Conservation (phyloP, 495 filamentous ascomycete genomes). For the Xylaria flabelliformis region DNA sequence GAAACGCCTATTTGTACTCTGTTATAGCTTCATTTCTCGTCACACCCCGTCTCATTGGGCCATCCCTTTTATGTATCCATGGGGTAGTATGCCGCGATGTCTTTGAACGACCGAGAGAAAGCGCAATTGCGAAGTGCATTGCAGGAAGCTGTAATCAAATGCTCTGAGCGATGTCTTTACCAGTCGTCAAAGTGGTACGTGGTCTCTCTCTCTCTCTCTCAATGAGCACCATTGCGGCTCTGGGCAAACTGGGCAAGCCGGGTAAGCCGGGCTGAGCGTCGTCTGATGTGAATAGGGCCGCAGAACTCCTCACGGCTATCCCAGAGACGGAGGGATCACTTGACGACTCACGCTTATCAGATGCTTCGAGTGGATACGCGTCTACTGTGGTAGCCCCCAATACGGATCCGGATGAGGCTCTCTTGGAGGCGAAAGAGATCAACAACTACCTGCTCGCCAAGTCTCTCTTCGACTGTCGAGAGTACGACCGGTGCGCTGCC, state of each 20-base stretch:
- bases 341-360: constrained; percentile 46
- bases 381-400: constrained; percentile 58
- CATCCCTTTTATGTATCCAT: neutral
- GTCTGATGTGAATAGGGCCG: constrained; percentile 69
- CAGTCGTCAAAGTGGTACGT: constrained; percentile 94
- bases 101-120: constrained; percentile 55
- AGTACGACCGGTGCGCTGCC: constrained; percentile 92
- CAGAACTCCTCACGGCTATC: constrained; percentile 89
- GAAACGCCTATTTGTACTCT: neutral
- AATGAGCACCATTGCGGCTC: neutral
- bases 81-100: constrained; percentile 35
- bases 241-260: neutral
- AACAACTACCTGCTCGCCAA: constrained; percentile 89
- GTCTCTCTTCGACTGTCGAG: constrained; percentile 92
- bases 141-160: constrained; percentile 84
- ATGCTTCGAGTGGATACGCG: constrained; percentile 37
- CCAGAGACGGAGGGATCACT: constrained; percentile 50
- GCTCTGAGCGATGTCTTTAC: constrained; percentile 93
- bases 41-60: neutral
- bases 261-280: constrained; percentile 19
- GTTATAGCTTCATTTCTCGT: neutral
- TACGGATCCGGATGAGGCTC: constrained; percentile 69
- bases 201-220: neutral
- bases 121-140: constrained; percentile 65
- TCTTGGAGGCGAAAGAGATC: constrained; percentile 80